phyloP scores from a whole-genome alignment of 257 asterid species.

The Petunia secreta region DNA sequence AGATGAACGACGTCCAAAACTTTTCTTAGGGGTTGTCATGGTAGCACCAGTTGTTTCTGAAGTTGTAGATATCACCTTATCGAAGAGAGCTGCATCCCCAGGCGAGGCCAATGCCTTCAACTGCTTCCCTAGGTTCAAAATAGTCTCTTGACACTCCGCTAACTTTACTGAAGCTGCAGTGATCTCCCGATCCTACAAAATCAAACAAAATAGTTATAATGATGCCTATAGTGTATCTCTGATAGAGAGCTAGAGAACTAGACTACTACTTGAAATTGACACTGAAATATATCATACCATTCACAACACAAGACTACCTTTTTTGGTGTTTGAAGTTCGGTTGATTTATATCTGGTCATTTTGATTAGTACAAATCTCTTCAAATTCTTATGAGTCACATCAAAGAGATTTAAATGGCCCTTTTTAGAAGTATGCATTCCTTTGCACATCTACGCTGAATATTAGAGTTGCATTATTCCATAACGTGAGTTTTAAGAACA shows the following conservation, averaged over 20 bases:
- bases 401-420: neutral
- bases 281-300: conserved; percentile 5
- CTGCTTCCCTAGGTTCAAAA: conserved; percentile 81
- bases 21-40: conserved; percentile 46
- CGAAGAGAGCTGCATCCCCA: conserved; percentile 51
- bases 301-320: neutral
- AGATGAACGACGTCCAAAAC: conserved; percentile 50
- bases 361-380: neutral
- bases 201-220: neutral
- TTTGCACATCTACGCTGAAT: neutral
- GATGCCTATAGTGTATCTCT: neutral
- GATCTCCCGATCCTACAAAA: conserved; percentile 72
- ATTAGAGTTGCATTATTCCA: conserved; percentile 5
- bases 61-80: conserved; percentile 51
- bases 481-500: neutral
- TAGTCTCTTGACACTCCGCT: conserved; percentile 92
- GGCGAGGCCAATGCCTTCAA: conserved; percentile 83
- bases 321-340: neutral
- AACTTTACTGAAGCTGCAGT: conserved; percentile 80
- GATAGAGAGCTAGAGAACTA: neutral
- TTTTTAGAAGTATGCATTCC: neutral
- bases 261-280: conserved; percentile 1
- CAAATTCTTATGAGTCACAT: neutral
- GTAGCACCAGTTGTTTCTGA: conserved; percentile 39
- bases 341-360: conserved; percentile 13